Evolutionary conservation across 345 rosid species (phyloP).

Genomic region (Hibiscus syriacus): DNA sequence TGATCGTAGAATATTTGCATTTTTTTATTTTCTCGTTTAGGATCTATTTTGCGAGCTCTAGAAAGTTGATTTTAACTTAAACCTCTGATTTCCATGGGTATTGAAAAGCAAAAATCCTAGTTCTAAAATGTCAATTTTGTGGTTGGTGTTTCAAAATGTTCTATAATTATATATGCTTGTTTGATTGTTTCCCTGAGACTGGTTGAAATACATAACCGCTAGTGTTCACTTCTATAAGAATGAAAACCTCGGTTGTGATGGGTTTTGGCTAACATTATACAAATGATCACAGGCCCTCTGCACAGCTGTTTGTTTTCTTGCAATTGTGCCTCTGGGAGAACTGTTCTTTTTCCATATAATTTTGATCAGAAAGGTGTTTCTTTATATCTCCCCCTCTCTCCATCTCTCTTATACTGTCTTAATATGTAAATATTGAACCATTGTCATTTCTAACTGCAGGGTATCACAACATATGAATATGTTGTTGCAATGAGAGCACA

Average conservation of each 20-base stretch:
- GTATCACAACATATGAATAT: constrained; percentile 89
- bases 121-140: neutral
- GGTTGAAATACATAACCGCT: neutral
- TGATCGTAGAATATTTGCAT: neutral
- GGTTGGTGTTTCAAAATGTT: neutral
- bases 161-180: neutral
- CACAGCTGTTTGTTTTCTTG: constrained; percentile 71
- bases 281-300: constrained; percentile 54
- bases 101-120: neutral
- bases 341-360: constrained; percentile 86
- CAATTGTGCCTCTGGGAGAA: constrained; percentile 79
- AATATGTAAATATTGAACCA: constrained; percentile 4
- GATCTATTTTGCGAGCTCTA: neutral
- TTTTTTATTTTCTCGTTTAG: neutral
- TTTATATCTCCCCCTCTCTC: neutral
- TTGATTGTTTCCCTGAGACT: neutral
- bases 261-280: constrained; percentile 2
- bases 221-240: neutral
- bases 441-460: constrained; percentile 39
- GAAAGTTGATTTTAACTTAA: neutral
- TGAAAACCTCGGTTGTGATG: neutral
- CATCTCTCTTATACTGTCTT: neutral
- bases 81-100: neutral
- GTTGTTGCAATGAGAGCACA: constrained; percentile 90
- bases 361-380: constrained; percentile 69